phyloP scores from a whole-genome alignment of 257 asterid species.

The Cruciata laevipes region DNA sequence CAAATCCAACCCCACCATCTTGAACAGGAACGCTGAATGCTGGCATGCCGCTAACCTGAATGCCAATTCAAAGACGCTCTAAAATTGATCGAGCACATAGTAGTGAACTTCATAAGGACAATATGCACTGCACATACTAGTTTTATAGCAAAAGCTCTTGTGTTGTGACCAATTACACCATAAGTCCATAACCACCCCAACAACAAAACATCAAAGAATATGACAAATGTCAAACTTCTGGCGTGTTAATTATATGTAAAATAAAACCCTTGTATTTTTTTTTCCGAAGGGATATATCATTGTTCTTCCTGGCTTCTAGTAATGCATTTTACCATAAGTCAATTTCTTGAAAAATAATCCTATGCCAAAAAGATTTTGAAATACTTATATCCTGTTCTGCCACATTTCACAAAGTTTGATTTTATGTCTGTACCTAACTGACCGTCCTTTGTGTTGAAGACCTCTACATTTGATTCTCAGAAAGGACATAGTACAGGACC shows the following conservation, averaged over 20 bases:
- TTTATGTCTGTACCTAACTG: background rate
- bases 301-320: background rate
- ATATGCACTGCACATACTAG: background rate
- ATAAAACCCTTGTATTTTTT: background rate
- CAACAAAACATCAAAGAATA: background rate
- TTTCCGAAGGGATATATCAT: background rate
- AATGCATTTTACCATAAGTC: background rate
- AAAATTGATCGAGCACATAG: slow-evolving; percentile 8
- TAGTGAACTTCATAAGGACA: background rate
- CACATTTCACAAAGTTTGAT: background rate
- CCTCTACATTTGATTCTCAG: background rate
- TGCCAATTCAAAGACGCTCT: slow-evolving; percentile 10
- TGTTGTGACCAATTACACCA: slow-evolving; percentile 4
- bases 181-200: background rate
- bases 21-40: slow-evolving; percentile 73
- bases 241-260: background rate
- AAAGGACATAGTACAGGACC: background rate
- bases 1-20: slow-evolving; percentile 98
- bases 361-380: background rate
- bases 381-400: background rate
- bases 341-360: background rate
- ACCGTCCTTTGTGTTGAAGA: background rate
- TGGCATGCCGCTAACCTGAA: slow-evolving; percentile 99
- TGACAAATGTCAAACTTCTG: background rate
- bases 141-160: background rate